phyloP scores from a whole-genome alignment of 1,284 basidiomycete genomes.

The Apiotrichum sp. region DNA sequence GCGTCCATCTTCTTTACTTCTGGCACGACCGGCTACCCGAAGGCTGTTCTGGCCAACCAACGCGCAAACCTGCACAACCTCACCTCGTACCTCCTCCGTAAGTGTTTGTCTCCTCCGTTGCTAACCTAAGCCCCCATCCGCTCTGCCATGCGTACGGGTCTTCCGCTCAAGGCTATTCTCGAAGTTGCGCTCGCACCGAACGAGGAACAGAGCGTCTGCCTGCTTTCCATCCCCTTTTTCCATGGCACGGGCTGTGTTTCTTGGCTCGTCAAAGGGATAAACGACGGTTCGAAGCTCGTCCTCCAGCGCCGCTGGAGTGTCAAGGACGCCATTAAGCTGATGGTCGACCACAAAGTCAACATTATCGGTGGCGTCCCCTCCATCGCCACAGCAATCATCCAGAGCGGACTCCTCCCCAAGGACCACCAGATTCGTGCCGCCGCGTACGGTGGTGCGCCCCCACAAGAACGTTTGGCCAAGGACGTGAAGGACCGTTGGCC shows the following conservation, averaged over 20 bases:
- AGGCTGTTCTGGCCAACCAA: constrained; percentile 37
- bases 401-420: constrained; percentile 25
- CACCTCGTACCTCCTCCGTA: constrained; percentile 30
- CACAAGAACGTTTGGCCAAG: constrained; percentile 26
- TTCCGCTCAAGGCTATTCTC: constrained; percentile 20
- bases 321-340: constrained; percentile 27
- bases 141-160: constrained; percentile 28
- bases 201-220: constrained; percentile 23
- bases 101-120: background rate
- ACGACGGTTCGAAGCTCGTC: constrained; percentile 32
- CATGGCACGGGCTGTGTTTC: constrained; percentile 42
- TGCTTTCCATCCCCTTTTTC: constrained; percentile 38
- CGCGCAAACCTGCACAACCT: constrained; percentile 34
- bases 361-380: constrained; percentile 42
- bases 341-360: constrained; percentile 28
- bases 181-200: constrained; percentile 1
- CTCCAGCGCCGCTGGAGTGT: constrained; percentile 34
- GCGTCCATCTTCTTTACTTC: constrained; percentile 38
- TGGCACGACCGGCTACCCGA: constrained; percentile 31
- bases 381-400: constrained; percentile 32
- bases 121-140: constrained; percentile 15
- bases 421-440: constrained; percentile 26
- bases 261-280: constrained; percentile 35
- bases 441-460: constrained; percentile 39
- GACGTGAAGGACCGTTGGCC: constrained; percentile 30